These are phyloP conservation scores for Pyracantha coccinea DNA, from an alignment of 331 rosid species.

Conservation along the genomic window DNA sequence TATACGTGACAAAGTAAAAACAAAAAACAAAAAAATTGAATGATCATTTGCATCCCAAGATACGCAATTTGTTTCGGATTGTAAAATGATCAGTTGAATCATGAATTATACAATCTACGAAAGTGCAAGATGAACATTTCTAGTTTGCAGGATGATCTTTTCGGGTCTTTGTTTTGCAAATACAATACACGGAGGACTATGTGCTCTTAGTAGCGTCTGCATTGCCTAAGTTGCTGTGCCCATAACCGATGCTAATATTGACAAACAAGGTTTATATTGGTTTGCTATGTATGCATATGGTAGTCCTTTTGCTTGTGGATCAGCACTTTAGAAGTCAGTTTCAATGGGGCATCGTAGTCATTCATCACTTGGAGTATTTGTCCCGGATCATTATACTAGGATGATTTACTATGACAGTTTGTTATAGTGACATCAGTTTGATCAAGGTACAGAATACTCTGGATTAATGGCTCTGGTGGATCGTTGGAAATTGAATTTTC, in stretches of 20 bases:
- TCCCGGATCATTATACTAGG: neutral
- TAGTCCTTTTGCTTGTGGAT: conserved; percentile 5
- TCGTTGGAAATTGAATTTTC: conserved; percentile 10
- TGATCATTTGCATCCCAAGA: too few species aligned
- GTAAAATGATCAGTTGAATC: too few species aligned
- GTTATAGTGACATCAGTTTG: neutral
- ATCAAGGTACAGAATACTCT: neutral
- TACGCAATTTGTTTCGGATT: too few species aligned
- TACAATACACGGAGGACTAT: neutral
- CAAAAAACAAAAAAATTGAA: too few species aligned
- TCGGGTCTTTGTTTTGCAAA: neutral
- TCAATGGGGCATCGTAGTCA: neutral
- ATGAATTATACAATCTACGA: too few species aligned
- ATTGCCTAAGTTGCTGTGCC: neutral
- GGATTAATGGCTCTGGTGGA: conserved; percentile 3
- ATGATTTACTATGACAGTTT: neutral
- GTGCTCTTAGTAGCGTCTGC: neutral
- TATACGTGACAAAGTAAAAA: neutral
- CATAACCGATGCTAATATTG: neutral
- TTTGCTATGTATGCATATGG: conserved; percentile 3
- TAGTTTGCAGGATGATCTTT: too few species aligned
- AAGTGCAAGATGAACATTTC: too few species aligned
- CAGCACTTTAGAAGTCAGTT: conserved; percentile 8
- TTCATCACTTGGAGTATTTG: neutral
- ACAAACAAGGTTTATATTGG: neutral